A percentile compares a stretch with the other conserved stretches of the same genome.
Evolutionary conservation across 2,329 filamentous ascomycete genomes (phyloP).

Genomic region (Sporothrix brunneoviolacea): DNA sequence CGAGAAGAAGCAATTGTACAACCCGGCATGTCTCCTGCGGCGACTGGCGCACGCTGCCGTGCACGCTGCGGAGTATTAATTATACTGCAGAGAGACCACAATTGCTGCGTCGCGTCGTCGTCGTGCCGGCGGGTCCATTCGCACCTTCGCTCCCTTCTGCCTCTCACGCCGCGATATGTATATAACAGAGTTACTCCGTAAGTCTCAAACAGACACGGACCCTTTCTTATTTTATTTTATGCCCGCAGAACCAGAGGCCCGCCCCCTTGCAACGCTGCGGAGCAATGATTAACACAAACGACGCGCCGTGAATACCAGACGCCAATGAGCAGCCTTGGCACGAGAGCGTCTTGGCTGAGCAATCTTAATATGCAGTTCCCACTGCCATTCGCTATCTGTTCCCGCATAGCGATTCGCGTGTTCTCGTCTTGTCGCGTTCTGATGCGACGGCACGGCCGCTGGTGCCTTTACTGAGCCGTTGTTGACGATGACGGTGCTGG

Average conservation of each 20-base stretch:
- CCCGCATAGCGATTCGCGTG: too few relatives aligned
- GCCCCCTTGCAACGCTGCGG: constrained; percentile 3
- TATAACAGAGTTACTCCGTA: neutral
- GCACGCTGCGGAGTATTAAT: neutral
- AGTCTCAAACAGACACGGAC: constrained; percentile 11
- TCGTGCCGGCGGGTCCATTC: constrained; percentile 12
- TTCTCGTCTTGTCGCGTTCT: too few relatives aligned
- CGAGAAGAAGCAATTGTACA: too few relatives aligned
- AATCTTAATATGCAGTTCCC: constrained; percentile 4
- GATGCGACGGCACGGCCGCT: too few relatives aligned
- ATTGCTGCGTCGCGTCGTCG: constrained; percentile 8
- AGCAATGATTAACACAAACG: too few relatives aligned
- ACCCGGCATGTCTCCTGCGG: neutral
- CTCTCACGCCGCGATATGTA: neutral
- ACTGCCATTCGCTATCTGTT: too few relatives aligned
- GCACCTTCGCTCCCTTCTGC: neutral
- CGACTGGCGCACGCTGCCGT: too few relatives aligned
- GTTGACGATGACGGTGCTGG: neutral
- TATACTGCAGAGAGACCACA: neutral
- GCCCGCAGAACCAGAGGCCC: neutral
- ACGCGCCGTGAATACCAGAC: neutral
- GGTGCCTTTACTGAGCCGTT: neutral
- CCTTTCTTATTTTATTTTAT: constrained; percentile 2
- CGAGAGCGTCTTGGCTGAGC: constrained; percentile 3
- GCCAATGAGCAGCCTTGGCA: neutral